Evolutionary conservation across 352 stramenopile species (phyloP), one percentile per base, ranked within the genome.

Genomic region (Globisporangium lucens): DNA sequence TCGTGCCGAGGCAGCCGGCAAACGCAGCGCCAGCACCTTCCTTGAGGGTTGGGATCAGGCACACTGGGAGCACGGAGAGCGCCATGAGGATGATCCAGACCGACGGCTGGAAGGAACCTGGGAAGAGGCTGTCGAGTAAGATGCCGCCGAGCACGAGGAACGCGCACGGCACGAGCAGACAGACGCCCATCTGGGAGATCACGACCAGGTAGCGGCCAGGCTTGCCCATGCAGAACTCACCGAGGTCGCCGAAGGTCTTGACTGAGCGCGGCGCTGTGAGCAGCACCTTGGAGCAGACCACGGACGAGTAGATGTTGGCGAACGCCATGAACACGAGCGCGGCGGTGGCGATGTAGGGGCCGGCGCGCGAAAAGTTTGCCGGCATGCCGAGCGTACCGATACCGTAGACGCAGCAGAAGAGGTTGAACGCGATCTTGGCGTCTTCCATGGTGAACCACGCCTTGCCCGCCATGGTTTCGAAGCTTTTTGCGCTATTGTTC

Each of bases 351-450:
- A n/a, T n/a, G n/a, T n/a, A n/a, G n/a, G n/a, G 56, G 10, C 79
- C 79, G 24, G 79, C 77, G 12, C 71, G 71, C 8, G 71, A 75
- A 36, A 79, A 89, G 56, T 87, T 89, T 49, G 71, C 63, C 4
- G 80, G 78, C 73, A 89, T 86, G 24, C 74, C 68, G n/a, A 89
- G 75, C 17, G 80, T 82, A 24, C 80, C 80, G 61, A 89, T 80
- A 12, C 79, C 79, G 35, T 43, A 43, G 36, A 43, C 36, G 36
- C 36, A 43, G 36, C 36, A 43, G 66, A 80, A 80, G 69, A 80
- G 74, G 63, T 77, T 80, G 71, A 80, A 80, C 38, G 74, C 75
- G 56, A 43, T 43, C 36, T 43, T 43, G 69, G 70, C 73, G 29
- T 86, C 78, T 46, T 86, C 78, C n/a, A 76, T 65, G 17, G 78